A percentile compares a stretch with the other conserved stretches of the same genome.
Evolutionary conservation across 768 basidiomycete genomes (phyloP).

Genomic region (Leccinum subgranulosum): DNA sequence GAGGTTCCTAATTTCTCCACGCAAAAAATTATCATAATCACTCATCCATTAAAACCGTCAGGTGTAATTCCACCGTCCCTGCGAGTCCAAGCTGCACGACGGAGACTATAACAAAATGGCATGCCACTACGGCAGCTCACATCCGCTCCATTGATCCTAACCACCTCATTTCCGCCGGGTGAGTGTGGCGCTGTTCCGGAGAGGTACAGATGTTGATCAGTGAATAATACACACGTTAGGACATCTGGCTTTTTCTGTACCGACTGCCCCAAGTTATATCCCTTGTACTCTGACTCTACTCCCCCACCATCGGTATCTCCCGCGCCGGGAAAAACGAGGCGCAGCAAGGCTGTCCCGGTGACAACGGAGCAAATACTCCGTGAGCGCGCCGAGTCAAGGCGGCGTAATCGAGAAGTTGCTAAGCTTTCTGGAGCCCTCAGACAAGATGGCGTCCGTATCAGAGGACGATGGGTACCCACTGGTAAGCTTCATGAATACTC

Average conservation of each 20-base stretch:
- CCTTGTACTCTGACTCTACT: slow-evolving; percentile 23
- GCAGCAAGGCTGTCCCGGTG: slow-evolving; percentile 37
- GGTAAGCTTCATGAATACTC: slow-evolving; percentile 30
- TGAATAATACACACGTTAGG: slow-evolving; percentile 26
- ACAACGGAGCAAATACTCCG: slow-evolving; percentile 47
- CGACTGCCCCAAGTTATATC: slow-evolving; percentile 56
- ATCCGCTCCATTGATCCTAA: slow-evolving; percentile 53
- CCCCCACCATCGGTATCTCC: slow-evolving; percentile 39
- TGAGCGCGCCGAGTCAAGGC: slow-evolving; percentile 47
- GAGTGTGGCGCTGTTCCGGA: slow-evolving; percentile 15
- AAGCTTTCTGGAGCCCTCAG: slow-evolving; percentile 32
- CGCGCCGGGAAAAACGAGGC: slow-evolving; percentile 37
- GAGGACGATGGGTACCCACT: slow-evolving; percentile 60
- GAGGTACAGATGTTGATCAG: background rate
- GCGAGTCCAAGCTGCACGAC: slow-evolving; percentile 44
- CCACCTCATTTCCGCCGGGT: slow-evolving; percentile 66
- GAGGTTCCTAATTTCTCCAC: slow-evolving; percentile 35
- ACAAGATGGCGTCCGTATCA: slow-evolving; percentile 44
- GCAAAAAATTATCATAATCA: background rate
- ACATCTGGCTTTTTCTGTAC: slow-evolving; percentile 57
- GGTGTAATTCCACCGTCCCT: slow-evolving; percentile 56
- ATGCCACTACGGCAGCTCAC: slow-evolving; percentile 42
- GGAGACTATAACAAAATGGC: slow-evolving; percentile 56
- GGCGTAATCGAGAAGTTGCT: slow-evolving; percentile 38
- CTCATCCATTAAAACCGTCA: slow-evolving; percentile 20